Percentiles rank a stretch among this genome's conserved stretches.
phyloP scores from a whole-genome alignment of 2,329 filamentous ascomycete genomes.

The Cylindrodendrum hubeiense region DNA sequence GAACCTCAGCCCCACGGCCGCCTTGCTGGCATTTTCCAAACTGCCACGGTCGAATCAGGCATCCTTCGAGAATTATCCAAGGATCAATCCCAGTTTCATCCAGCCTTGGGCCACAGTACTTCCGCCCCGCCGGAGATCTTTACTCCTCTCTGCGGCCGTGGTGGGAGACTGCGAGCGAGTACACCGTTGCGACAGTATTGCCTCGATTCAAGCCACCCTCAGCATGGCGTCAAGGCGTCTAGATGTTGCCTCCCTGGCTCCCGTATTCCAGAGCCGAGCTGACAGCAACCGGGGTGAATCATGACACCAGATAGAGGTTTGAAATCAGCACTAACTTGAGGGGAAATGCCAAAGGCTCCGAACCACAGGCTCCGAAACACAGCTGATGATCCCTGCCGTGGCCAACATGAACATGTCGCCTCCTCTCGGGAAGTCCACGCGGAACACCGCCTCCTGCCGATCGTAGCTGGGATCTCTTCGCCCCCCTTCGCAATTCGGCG shows the following conservation, averaged over 20 bases:
- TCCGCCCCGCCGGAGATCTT: conserved; percentile 5
- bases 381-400: not conserved
- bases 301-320: not conserved
- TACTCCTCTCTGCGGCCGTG: not conserved
- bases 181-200: not conserved
- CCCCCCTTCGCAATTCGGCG: not conserved
- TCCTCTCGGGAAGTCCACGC: not conserved
- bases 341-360: not conserved
- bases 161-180: not conserved
- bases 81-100: conserved; percentile 2
- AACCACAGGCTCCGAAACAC: not conserved
- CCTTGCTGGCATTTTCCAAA: not conserved
- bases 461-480: not conserved
- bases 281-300: not conserved
- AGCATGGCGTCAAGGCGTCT: not conserved
- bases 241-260: not conserved
- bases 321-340: not conserved
- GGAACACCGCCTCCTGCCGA: conserved; percentile 6
- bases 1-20: not conserved
- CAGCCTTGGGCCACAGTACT: not conserved
- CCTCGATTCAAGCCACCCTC: not conserved
- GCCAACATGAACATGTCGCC: not conserved
- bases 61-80: conserved; percentile 27
- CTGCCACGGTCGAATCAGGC: conserved; percentile 21
- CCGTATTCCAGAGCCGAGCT: not conserved